Base-by-base conservation (phyloP, 129 eudicot genomes). In the Gnaphalium uliginosum region DNA sequence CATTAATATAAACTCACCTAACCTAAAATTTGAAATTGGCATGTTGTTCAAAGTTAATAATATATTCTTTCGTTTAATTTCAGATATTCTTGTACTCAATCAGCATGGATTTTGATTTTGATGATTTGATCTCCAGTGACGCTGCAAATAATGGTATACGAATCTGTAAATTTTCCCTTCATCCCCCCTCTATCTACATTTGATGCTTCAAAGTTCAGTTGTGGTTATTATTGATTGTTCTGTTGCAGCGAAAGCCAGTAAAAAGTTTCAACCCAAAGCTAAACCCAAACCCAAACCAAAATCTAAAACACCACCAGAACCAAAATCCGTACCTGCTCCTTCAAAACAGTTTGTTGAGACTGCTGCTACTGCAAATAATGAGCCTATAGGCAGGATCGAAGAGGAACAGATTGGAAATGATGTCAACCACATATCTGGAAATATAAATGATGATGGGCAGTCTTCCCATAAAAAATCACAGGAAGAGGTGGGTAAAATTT, bases 231-330 rank as follows among this genome's bases (percentile, higher is more conserved):
- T 39, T 74, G 63, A 54, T 35, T 79, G 48, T 56, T 67, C 26
- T 51, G 17, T 57, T 76, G 78, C 91, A 92, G 91, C 78, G 33
- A 82, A 82, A 86, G 78, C 81, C 32, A 68, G 79, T 48, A 66
- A 77, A 57, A 92, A 82, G 78, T 87, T 92, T 78, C 90, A 86
- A 79, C 97, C 97, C 29, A 88, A 88, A 79, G 68, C 86, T 22
- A 91, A 88, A 33, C 81, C 86, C 15, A 85, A 74, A 51, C 86
- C 81, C 26, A 81, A 25, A 26, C 50, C 83, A 3, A 77, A 64
- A 78, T 76, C 62, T 58, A 69, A 24, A 25, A 26, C 83, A 25
- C 74, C 19, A 67, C 76, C 39, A 46, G 81, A 53, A 87, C 79
- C 76, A 72, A 59, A 37, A 19, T 70, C 78, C 21, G 66, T 30